Base-by-base conservation (phyloP, 495 filamentous ascomycete species). In the Terfezia claveryi region DNA sequence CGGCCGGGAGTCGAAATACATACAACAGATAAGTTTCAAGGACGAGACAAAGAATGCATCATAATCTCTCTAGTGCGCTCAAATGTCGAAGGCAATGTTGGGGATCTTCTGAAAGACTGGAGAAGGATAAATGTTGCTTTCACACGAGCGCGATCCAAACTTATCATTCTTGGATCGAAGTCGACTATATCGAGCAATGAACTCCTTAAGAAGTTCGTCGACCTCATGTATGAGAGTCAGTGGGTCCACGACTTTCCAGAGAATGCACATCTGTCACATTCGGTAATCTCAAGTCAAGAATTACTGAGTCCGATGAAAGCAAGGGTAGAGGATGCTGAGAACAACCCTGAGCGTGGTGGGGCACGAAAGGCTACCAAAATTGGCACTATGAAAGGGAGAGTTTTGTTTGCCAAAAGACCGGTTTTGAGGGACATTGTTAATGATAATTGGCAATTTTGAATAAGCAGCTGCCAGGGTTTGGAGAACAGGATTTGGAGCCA, bases 21-120 rank as follows among this genome's bases (percentile, higher is more conserved):
- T 68, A 95, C 91, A 0, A 85, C 91, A 6, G 91, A 98, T 63
- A 85, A 86, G 54, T 98, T 94, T 68, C 91, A 98, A 67, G 91
- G 91, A 6, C 75, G 91, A 2, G 91, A 98, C 66, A 98, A 98
- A 68, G 84, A 88, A 61, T 78, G 94, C 11, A 74, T 95, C 11
- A 76, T 98, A 23, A 75, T 98, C 12, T 80, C 75, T 52, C 79
- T 89, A 36, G 91, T 98, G 8, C 77, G 91, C 10, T 87, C 79
- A 61, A 98, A 98, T 61, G 76, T 85, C 37, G 73, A 75, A 1
- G 79, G 80, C 41, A 75, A 74, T 41, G 81, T 98, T 9, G 91
- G 91, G 36, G 91, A 96, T 53, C 67, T 98, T 56, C 70, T 98
- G 12, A 82, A 82, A 55, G 91, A 98, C 67, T 92, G 86, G 85